Base-by-base conservation (phyloP, 345 rosid genomes). In the Aquilaria sinensis region DNA sequence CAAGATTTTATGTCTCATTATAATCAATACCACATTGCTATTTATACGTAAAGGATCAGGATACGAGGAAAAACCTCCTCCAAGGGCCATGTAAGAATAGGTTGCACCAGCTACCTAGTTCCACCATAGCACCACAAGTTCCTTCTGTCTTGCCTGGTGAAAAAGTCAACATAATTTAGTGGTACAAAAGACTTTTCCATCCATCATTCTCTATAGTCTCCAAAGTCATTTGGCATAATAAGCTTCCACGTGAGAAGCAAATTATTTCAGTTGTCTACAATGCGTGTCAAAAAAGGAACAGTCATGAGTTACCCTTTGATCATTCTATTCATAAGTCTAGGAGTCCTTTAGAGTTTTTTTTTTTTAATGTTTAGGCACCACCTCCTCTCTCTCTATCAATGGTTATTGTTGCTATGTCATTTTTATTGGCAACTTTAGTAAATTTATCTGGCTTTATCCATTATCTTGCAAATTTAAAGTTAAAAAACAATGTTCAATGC, bases 11-110 rank as follows among this genome's bases (percentile, higher is more conserved):
- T 23, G 23, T 23, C 23, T 23, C 23, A 23, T 23, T 23, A 23
- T 23, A 23, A 23, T 23, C 23, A 23, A 23, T 23, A 23, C 23
- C 0, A 23, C 1, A n/a, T 6, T 12, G 13, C n/a, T 47, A 1
- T 56, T 65, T 14, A 9, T 2, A 29, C 47, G 33, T 65, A 6
- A 65, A 65, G 56, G 69, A 65, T 31, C 31, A 3, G 11, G 4
- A 1, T n/a, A 6, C 55, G 52, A 6, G 47, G 53, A 1, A 23
- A 23, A 23, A 23, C 23, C 23, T 23, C 23, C 23, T 23, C 23
- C 23, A 23, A 23, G 23, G 23, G 1, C 23, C 23, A 23, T 23
- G 23, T 23, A 23, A 23, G 23, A 23, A 23, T 23, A 23, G 23
- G 23, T 10, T 65, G 1, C 47, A 65, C 23, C 0, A 10, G 2